These are phyloP conservation scores for Gyrodon lividus DNA, from an alignment of 768 basidiomycete species.

Conservation along the genomic window DNA sequence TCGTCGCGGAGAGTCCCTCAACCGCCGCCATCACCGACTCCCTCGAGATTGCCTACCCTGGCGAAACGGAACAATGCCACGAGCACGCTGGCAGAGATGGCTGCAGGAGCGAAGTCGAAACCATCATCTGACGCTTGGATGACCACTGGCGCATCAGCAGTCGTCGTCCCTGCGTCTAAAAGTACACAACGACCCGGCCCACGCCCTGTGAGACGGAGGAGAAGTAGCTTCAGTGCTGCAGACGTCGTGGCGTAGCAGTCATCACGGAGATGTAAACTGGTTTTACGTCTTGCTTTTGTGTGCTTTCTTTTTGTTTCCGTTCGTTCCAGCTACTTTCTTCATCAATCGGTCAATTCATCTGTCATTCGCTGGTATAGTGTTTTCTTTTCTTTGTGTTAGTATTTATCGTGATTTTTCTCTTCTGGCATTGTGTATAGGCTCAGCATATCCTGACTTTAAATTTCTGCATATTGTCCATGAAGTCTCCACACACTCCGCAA, in stretches of 20 bases:
- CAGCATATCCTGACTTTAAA: constrained; percentile 16
- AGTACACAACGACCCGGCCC: constrained; percentile 67
- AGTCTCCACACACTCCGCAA: constrained; percentile 3
- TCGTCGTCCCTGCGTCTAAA: constrained; percentile 72
- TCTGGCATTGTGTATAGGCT: constrained; percentile 32
- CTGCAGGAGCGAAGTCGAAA: constrained; percentile 36
- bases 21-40: constrained; percentile 62
- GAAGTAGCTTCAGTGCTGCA: constrained; percentile 86
- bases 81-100: constrained; percentile 53
- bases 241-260: constrained; percentile 70
- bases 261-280: constrained; percentile 1
- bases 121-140: constrained; percentile 68
- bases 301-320: background rate
- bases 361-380: background rate
- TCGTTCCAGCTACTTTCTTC: constrained; percentile 1
- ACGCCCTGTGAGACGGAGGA: constrained; percentile 67
- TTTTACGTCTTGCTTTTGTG: constrained; percentile 15
- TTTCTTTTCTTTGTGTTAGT: constrained; percentile 13
- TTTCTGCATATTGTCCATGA: constrained; percentile 1
- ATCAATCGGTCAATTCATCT: constrained; percentile 6
- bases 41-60: constrained; percentile 77
- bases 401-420: constrained; percentile 29
- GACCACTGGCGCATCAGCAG: constrained; percentile 62
- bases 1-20: constrained; percentile 38
- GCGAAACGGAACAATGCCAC: constrained; percentile 49